Evolutionary conservation across 352 stramenopile genomes (phyloP).

Genomic region (Globisporangium heterothallicum): DNA sequence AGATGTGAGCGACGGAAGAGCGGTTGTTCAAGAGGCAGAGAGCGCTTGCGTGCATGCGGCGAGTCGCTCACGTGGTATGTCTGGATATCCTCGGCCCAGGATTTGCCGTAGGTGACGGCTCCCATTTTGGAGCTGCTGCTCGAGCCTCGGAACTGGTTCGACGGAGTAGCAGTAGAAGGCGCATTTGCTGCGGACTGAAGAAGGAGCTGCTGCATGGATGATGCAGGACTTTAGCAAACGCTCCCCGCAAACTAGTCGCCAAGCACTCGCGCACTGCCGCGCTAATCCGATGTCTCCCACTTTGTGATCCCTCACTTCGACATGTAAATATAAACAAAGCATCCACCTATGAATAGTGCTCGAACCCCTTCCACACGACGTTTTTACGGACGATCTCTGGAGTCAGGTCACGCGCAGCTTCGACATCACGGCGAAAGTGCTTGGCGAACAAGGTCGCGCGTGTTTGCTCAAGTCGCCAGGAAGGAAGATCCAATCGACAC

Average conservation of each 20-base stretch:
- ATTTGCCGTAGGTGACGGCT: conserved; percentile 26
- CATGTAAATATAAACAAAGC: neutral
- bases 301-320: no score
- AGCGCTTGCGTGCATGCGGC: neutral
- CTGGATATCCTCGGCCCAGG: conserved; percentile 52
- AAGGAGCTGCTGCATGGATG: neutral
- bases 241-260: no score
- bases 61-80: conserved; percentile 46
- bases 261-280: no score
- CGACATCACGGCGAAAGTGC: no score
- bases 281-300: no score
- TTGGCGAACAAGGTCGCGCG: no score
- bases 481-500: no score
- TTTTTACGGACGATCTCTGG: no score
- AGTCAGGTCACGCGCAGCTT: no score
- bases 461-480: no score
- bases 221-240: neutral
- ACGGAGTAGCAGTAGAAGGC: neutral
- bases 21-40: neutral
- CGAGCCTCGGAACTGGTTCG: neutral
- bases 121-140: neutral
- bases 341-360: neutral
- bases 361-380: no score
- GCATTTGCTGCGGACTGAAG: neutral
- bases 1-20: no score